Percentiles rank a stretch among this genome's conserved stretches.
These are phyloP conservation scores for Cinchona pubescens DNA, from an alignment of 257 asterid genomes.

Conservation along the genomic window DNA sequence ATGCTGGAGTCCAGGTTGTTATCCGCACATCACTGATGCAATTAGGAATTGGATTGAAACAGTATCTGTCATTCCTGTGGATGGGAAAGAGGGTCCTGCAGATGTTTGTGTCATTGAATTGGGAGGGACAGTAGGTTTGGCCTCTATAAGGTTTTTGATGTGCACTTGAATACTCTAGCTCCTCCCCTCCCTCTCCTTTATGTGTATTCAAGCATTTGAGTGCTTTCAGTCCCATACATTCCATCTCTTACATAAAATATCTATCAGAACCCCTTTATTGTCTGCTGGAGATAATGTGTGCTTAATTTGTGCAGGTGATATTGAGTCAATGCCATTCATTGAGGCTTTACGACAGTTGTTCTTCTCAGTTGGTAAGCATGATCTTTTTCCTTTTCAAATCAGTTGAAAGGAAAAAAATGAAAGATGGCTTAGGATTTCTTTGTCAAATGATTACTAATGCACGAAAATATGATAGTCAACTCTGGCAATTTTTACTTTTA, in stretches of 20 bases:
- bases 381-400: background rate
- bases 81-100: slow-evolving; percentile 89
- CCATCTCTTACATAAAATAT: background rate
- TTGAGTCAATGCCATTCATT: slow-evolving; percentile 97
- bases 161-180: background rate
- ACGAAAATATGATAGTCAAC: background rate
- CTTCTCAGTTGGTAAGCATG: slow-evolving; percentile 75
- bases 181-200: background rate
- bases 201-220: background rate
- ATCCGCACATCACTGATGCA: slow-evolving; percentile 96
- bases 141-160: background rate
- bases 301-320: slow-evolving; percentile 62
- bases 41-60: slow-evolving; percentile 88
- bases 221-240: background rate
- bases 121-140: slow-evolving; percentile 98
- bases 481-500: background rate
- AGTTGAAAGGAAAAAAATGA: background rate
- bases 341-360: slow-evolving; percentile 91
- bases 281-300: background rate
- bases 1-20: slow-evolving; percentile 59
- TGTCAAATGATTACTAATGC: background rate
- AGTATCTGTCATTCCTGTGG: slow-evolving; percentile 80
- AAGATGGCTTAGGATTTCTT: background rate
- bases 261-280: background rate
- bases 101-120: slow-evolving; percentile 97